phyloP scores from a whole-genome alignment of 306 rosid genomes.

The Citrullus amarus region DNA sequence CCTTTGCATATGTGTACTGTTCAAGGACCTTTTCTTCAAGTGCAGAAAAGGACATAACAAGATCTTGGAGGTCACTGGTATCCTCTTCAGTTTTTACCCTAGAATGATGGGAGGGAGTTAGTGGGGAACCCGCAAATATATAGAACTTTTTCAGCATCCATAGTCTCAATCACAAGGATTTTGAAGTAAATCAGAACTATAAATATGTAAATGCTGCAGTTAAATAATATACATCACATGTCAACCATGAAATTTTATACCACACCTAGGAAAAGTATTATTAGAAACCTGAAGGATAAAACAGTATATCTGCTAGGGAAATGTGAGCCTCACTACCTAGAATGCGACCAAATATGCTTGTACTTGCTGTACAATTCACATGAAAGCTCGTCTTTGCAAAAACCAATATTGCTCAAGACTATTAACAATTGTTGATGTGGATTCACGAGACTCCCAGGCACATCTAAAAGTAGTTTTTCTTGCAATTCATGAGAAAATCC shows the following conservation, averaged over 20 bases:
- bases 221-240: background rate
- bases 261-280: background rate
- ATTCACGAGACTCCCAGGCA: slow-evolving; percentile 45
- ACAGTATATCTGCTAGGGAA: background rate
- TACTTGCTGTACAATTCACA: slow-evolving; percentile 69
- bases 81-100: slow-evolving; percentile 79
- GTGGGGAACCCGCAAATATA: slow-evolving; percentile 3
- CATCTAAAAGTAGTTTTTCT: slow-evolving; percentile 34
- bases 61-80: slow-evolving; percentile 67
- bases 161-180: background rate
- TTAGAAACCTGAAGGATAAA: background rate
- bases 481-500: slow-evolving; percentile 57
- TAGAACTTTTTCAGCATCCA: slow-evolving; percentile 9
- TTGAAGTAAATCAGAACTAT: background rate
- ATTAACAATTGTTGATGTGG: slow-evolving; percentile 72
- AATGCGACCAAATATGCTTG: slow-evolving; percentile 69
- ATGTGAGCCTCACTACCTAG: slow-evolving; percentile 38
- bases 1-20: slow-evolving; percentile 96
- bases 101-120: slow-evolving; percentile 13
- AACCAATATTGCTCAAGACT: slow-evolving; percentile 88
- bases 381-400: slow-evolving; percentile 92
- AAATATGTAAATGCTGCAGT: background rate
- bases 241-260: background rate
- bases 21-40: slow-evolving; percentile 94
- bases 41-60: slow-evolving; percentile 54